phyloP scores from a whole-genome alignment of 139 green algal species.

The Tetradesmus lagerheimii region DNA sequence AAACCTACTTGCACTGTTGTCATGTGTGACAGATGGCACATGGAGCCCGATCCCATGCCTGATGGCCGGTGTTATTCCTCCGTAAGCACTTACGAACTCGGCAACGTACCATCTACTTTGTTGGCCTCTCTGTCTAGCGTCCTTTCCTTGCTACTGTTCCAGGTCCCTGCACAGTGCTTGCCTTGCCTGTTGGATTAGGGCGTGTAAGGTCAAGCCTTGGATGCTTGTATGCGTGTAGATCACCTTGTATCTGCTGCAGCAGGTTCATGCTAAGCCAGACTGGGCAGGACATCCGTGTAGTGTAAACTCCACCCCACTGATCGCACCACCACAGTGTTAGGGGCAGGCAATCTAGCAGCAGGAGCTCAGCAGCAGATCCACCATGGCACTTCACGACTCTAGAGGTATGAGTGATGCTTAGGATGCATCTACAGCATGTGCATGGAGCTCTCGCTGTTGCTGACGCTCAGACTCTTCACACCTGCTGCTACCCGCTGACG shows the following conservation, averaged over 20 bases:
- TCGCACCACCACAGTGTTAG: background rate
- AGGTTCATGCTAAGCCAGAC: background rate
- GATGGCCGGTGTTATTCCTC: background rate
- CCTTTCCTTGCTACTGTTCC: background rate
- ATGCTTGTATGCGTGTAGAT: background rate
- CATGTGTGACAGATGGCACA: background rate
- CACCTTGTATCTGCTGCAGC: background rate
- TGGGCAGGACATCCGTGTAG: background rate
- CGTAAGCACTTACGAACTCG: background rate
- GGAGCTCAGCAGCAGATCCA: background rate
- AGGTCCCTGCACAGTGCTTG: background rate
- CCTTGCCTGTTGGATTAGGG: too few species aligned
- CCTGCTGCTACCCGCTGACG: background rate
- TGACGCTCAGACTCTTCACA: too few species aligned
- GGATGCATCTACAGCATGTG: background rate
- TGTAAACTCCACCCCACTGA: background rate
- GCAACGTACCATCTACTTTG: too few species aligned
- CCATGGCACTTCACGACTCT: conserved; percentile 49
- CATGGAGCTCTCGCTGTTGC: background rate
- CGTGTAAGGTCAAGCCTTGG: too few species aligned
- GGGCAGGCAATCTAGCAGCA: background rate
- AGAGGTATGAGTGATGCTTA: conserved; percentile 23
- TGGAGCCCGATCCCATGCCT: background rate
- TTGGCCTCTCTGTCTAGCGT: background rate
- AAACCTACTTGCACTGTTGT: background rate